Base-by-base conservation (phyloP, 345 rosid species). In the Corchorus capsularis region DNA sequence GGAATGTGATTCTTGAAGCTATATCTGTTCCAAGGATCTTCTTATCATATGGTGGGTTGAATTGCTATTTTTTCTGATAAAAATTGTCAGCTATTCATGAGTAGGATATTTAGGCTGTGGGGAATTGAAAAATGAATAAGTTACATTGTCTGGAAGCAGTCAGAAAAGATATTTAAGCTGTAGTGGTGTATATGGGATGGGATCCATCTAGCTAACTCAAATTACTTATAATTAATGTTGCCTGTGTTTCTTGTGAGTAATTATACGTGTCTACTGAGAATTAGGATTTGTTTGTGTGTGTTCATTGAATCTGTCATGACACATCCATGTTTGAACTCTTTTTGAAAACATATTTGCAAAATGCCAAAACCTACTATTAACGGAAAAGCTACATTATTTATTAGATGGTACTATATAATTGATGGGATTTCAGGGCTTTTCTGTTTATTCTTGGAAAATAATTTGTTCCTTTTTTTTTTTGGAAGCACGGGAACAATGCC, bases 401-500 rank as follows among this genome's bases (percentile, higher is more conserved):
- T 55, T 59, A 20, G 65, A 39, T 41, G 22, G 9, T 39, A 55
- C 34, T 13, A 43, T 72, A 11, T 27, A 27, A 27, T 57, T 72
- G 34, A 19, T 20, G 65, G 49, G 41, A 57, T 41, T 72, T 39
- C 60, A 50, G 35, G 22, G 69, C 43, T 60, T 5, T 69, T 77
- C 39, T n/a, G 49, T 63, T 77, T 8, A 15, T 54, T 67, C 32
- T 57, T 9, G 53, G 67, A 11, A 64, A 53, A 39, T 50, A 68
- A 73, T 34, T 81, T 73, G 34, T 32, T 16, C 77, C 66, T 59
- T 50, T 45, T 64, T 43, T 67, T 69, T 64, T 43, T 27, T 67
- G 64, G 70, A 69, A 75, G 71, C 39, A 27, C 63, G 67, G 86
- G 83, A 88, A 87, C 41, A 74, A 96, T 96, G 99, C 82, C 87